Evolutionary conservation across 805 yeast genomes (phyloP), one percentile per base, ranked within the genome.

Genomic region (Spencermartinsiella europaea): DNA sequence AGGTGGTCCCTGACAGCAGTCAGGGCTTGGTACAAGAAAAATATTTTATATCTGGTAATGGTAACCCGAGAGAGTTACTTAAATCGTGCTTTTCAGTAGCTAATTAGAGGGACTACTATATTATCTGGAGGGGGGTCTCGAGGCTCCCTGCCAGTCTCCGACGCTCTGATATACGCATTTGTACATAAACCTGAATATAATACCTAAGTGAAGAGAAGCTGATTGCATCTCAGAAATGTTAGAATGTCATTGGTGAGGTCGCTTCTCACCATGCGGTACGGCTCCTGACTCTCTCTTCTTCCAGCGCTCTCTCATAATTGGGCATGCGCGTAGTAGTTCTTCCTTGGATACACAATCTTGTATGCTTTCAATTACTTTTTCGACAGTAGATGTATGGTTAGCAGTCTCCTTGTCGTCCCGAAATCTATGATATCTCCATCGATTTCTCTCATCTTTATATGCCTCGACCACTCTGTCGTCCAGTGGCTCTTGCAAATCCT

Each of bases 341-440:
- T 87, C 85, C 53, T 84, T 80, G 15, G 80, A 73, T 2, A 93
- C 96, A 0, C 91, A 83, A 64, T 91, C 98, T 51, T 80, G 79
- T 35, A 93, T 93, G 60, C 95, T 83, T 52, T 81, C 79, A 38
- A 91, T 67, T 28, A 93, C 89, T 60, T 85, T 91, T 50, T 80
- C 80, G 4, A 90, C 96, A 20, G 86, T 89, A 10, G 80, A 71
- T 14, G 80, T 65, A 64, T 88, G 95, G 64, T 93, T 93, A 5
- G 95, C 98, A 60, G 85, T 83, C 15, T 76, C 66, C 61, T 93
- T 93, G 65, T 93, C 99, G 67, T 93, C 96, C 62, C 99, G 75
- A 65, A 91, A 93, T 50, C 99, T 73, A 47, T 91, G 64, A 70
- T 86, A 73, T 49, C 79, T 79, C 99, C 99, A 93, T 39, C 74